These are phyloP conservation scores for Psidium guajava DNA, from an alignment of 345 rosid species.

Conservation along the genomic window DNA sequence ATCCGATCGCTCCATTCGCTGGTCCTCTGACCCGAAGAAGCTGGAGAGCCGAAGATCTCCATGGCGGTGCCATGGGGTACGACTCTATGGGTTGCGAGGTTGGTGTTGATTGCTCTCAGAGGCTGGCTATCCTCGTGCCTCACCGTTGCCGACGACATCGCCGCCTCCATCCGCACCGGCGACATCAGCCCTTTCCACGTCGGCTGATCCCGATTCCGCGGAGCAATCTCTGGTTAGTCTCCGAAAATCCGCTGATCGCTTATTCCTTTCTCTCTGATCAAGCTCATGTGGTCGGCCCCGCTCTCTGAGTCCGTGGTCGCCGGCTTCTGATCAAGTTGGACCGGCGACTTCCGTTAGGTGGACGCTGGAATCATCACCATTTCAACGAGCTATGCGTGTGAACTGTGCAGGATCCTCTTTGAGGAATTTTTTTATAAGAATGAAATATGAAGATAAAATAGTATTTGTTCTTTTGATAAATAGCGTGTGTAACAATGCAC, in stretches of 20 bases:
- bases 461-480: too few relatives aligned
- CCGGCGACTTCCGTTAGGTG: background rate
- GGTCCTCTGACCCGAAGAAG: background rate
- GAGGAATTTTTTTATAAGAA: background rate
- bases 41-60: background rate
- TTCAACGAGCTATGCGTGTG: background rate
- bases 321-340: background rate
- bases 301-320: background rate
- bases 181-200: constrained; percentile 85
- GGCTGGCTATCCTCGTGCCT: constrained; percentile 84
- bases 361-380: background rate
- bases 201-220: constrained; percentile 24
- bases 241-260: background rate
- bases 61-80: constrained; percentile 62
- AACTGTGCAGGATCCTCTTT: background rate
- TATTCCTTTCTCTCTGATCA: background rate
- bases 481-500: too few relatives aligned
- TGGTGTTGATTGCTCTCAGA: constrained; percentile 54
- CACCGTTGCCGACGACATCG: constrained; percentile 79
- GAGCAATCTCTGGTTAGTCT: background rate
- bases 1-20: background rate
- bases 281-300: background rate
- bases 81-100: constrained; percentile 47
- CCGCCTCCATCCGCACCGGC: constrained; percentile 59
- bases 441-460: too few relatives aligned